Evolutionary conservation across 148 eudicot genomes (phyloP).

Genomic region (Nepenthes gracilis): DNA sequence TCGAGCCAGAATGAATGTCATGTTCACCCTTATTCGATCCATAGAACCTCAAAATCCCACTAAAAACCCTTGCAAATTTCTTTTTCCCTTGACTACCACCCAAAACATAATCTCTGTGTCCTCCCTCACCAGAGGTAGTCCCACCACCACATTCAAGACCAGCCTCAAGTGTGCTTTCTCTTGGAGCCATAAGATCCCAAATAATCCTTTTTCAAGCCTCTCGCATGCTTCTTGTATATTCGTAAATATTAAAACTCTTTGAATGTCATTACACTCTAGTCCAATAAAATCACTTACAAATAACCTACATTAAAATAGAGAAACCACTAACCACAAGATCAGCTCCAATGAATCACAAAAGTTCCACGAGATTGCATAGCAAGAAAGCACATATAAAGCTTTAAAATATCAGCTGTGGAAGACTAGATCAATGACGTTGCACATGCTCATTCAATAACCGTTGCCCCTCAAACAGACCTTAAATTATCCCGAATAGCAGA

Average conservation of each 20-base stretch:
- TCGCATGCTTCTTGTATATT: neutral
- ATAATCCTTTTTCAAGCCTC: neutral
- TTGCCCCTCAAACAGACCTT: too few relatives aligned
- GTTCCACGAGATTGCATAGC: too few relatives aligned
- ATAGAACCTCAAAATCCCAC: conserved; percentile 22
- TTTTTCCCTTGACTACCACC: conserved; percentile 23
- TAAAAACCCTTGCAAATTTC: conserved; percentile 12
- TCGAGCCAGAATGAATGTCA: conserved; percentile 10
- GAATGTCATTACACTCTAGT: neutral
- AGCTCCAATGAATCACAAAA: too few relatives aligned
- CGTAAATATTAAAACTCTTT: neutral
- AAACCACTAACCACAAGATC: too few relatives aligned
- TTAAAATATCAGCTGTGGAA: too few relatives aligned
- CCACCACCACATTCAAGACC: conserved; percentile 71
- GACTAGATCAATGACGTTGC: too few relatives aligned
- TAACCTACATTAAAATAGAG: too few relatives aligned
- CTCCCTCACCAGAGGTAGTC: conserved; percentile 29
- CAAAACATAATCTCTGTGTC: conserved; percentile 10
- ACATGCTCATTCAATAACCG: too few relatives aligned
- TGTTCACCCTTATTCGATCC: conserved; percentile 17
- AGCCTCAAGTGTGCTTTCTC: conserved; percentile 20
- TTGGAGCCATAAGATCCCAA: conserved; percentile 20
- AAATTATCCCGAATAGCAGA: too few relatives aligned
- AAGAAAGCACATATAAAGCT: too few relatives aligned
- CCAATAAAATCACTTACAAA: too few relatives aligned